phyloP scores from a whole-genome alignment of 441 rosid genomes.

The Gossypium laxum region DNA sequence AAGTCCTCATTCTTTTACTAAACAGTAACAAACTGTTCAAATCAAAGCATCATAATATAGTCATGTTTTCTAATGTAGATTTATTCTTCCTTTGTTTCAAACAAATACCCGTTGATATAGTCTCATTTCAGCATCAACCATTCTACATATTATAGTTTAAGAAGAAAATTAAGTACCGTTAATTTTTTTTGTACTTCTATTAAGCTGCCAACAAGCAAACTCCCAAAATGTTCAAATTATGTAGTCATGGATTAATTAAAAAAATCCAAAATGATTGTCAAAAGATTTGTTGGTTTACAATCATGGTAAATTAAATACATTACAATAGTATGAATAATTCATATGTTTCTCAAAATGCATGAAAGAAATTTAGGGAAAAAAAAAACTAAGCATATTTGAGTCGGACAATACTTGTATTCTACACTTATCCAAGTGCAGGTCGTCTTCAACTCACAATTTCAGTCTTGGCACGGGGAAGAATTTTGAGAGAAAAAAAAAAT shows the following conservation, averaged over 20 bases:
- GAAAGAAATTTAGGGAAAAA: background rate
- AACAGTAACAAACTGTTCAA: background rate
- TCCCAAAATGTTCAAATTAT: background rate
- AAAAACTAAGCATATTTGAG: background rate
- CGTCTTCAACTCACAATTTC: background rate
- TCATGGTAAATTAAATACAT: background rate
- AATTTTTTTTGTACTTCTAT: background rate
- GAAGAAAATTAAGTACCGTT: background rate
- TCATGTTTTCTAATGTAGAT: background rate
- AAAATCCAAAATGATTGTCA: background rate
- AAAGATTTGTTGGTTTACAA: background rate
- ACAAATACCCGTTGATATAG: background rate
- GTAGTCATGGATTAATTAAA: background rate
- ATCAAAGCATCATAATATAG: background rate
- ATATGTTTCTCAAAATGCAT: background rate
- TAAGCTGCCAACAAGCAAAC: background rate
- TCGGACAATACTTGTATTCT: background rate
- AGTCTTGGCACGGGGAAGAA: background rate
- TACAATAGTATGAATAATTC: background rate
- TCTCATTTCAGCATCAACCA: background rate
- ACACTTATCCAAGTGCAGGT: background rate
- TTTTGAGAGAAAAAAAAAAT: background rate
- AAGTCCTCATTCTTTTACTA: slow-evolving; percentile 11
- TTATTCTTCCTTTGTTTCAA: background rate
- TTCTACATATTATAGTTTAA: background rate